Conservation (phyloP, 1,284 basidiomycete species). For the Ustilago tritici region DNA sequence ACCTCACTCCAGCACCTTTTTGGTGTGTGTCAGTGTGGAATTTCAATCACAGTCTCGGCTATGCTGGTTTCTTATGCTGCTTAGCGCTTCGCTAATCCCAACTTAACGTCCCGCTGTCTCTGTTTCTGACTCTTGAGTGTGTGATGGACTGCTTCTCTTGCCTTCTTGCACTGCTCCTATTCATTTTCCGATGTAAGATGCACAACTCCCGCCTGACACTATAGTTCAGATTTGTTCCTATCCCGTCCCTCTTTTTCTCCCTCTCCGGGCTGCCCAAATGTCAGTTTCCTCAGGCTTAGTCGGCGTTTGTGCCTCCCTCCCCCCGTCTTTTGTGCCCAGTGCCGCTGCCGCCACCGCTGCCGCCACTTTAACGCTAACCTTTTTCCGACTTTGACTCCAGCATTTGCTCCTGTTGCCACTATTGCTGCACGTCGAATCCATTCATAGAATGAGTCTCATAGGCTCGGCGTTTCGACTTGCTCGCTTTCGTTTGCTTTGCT, state of each 20-base stretch:
- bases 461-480: conserved; percentile 13
- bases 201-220: not conserved
- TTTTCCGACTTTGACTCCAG: not conserved
- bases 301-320: not conserved
- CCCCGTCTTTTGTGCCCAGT: not conserved
- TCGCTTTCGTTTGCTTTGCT: conserved; percentile 9
- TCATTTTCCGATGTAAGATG: not conserved
- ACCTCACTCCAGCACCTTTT: not conserved
- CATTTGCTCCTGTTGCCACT: not conserved
- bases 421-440: not conserved
- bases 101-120: conserved; percentile 8
- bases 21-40: not conserved
- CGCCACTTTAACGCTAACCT: not conserved
- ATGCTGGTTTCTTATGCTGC: not conserved
- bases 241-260: not conserved
- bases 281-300: not conserved
- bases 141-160: not conserved
- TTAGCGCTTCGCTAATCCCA: conserved; percentile 8
- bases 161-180: not conserved
- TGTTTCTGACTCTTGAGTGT: not conserved
- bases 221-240: not conserved
- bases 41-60: conserved; percentile 13
- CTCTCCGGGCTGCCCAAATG: not conserved
- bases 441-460: conserved; percentile 9
- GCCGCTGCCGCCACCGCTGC: not conserved